Evolutionary conservation across 805 yeast genomes (phyloP), one percentile per base, ranked within the genome.

Genomic region (Wickerhamiella nectarea): DNA sequence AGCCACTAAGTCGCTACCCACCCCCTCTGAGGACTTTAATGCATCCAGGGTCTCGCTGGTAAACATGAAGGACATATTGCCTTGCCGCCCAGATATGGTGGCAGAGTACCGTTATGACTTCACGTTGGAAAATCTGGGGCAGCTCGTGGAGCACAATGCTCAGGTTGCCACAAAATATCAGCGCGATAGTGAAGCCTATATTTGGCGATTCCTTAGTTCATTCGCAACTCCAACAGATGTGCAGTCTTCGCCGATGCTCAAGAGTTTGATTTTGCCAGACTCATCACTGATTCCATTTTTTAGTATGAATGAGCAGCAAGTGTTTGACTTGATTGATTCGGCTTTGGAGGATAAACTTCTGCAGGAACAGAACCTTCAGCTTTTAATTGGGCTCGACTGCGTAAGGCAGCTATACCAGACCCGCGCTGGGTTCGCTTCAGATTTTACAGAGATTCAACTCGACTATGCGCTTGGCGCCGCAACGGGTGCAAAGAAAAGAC

Each of bases 41-140:
- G 31, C 31, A 8, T 28, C 31, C 15, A 10, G n/a, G 6, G 31
- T 28, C 6, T 28, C 31, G 31, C 31, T 28, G 15, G 31, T 70
- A 46, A 89, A 85, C 55, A 79, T 80, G 57, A 64, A 72, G 17
- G 70, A 77, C 55, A 62, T 87, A 39, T 71, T 85, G 28, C 94
- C 95, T 0, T 79, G 86, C 14, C 76, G 80, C 49, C 69, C 76
- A 45, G 73, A 72, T 58, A 80, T 80, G 44, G 64, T 71, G 0
- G 51, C 51, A 14, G 63, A 64, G 15, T 71, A 71, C 47, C 59
- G 58, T 34, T 26, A 47, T 20, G 62, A 58, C 5, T 59, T 69
- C 1, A 45, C 56, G 6, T 66, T 69, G 10, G 43, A 41, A 0
- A 46, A 75, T 1, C 80, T 91, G 0, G 78, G 73, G 40, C 69